Conservation (phyloP, 2,329 filamentous ascomycete species). For the Botrytis aclada region DNA sequence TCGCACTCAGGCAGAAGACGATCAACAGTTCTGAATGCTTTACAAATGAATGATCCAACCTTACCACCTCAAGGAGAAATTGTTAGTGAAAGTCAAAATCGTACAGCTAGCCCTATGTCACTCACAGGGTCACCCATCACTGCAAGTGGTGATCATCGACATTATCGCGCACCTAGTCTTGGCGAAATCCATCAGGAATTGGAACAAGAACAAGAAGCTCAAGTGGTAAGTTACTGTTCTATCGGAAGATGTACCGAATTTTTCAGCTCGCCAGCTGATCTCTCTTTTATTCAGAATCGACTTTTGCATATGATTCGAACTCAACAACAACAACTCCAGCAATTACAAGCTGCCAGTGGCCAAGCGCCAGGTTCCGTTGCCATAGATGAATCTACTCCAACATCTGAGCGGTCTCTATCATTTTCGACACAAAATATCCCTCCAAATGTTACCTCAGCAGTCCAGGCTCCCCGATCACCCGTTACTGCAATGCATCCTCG, state of each 20-base stretch:
- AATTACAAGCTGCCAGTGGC: conserved; percentile 48
- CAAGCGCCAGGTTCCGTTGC: conserved; percentile 42
- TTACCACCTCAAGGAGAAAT: conserved; percentile 69
- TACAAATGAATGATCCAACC: conserved; percentile 68
- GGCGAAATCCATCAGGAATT: conserved; percentile 77
- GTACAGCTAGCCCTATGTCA: conserved; percentile 46
- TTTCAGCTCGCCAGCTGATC: background rate
- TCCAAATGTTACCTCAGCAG: conserved; percentile 40
- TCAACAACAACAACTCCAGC: conserved; percentile 68
- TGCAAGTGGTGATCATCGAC: conserved; percentile 51
- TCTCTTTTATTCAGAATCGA: conserved; percentile 55
- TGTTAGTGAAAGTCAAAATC: conserved; percentile 47
- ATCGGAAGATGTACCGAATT: background rate
- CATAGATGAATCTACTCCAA: conserved; percentile 43
- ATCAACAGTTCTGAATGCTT: conserved; percentile 68
- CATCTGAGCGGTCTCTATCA: conserved; percentile 46
- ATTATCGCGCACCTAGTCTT: conserved; percentile 66
- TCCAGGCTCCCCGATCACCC: conserved; percentile 52
- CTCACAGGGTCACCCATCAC: conserved; percentile 47
- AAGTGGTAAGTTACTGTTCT: conserved; percentile 55
- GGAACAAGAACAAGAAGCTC: conserved; percentile 74
- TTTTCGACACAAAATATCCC: conserved; percentile 41
- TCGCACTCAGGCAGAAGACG: conserved; percentile 57
- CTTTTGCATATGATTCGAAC: conserved; percentile 73
- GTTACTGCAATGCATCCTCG: conserved; percentile 43